phyloP scores from a whole-genome alignment of 2,329 filamentous ascomycete species.

The Colletotrichum australisinense region DNA sequence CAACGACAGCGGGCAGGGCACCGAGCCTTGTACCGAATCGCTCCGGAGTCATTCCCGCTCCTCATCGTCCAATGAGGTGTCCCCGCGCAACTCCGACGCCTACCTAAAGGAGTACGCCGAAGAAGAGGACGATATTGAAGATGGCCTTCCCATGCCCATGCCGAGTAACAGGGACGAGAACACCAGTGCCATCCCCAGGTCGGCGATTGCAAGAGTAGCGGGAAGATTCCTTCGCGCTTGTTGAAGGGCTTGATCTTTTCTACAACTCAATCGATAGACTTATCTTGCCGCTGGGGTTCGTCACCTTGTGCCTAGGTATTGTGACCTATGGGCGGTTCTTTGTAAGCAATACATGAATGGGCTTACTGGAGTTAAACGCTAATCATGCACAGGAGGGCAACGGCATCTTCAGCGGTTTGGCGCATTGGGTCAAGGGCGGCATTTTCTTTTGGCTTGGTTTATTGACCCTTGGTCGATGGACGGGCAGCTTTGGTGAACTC shows the following conservation, averaged over 20 bases:
- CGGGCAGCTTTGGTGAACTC: constrained; percentile 88
- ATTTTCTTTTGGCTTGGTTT: constrained; percentile 96
- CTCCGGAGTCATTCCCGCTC: constrained; percentile 74
- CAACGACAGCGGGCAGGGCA: constrained; percentile 80
- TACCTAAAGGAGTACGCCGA: constrained; percentile 60
- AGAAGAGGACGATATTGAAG: constrained; percentile 54
- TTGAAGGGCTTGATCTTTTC: constrained; percentile 68
- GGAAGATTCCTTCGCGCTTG: constrained; percentile 64
- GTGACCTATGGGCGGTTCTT: constrained; percentile 87
- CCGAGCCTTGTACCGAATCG: constrained; percentile 75
- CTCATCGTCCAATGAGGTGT: constrained; percentile 62
- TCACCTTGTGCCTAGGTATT: constrained; percentile 77
- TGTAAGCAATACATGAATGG: constrained; percentile 62
- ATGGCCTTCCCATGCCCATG: constrained; percentile 54
- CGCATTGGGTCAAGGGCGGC: constrained; percentile 93
- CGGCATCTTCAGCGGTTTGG: constrained; percentile 84
- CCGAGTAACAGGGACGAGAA: constrained; percentile 53
- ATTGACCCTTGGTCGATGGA: constrained; percentile 88
- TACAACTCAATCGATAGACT: constrained; percentile 81
- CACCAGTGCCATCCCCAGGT: constrained; percentile 43
- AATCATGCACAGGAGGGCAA: constrained; percentile 66
- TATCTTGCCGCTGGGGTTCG: constrained; percentile 82
- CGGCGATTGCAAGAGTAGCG: constrained; percentile 64
- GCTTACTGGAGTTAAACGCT: not conserved
- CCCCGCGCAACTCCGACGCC: constrained; percentile 16